Evolutionary conservation across 306 rosid species (phyloP).

Genomic region (Castanopsis chinensis): DNA sequence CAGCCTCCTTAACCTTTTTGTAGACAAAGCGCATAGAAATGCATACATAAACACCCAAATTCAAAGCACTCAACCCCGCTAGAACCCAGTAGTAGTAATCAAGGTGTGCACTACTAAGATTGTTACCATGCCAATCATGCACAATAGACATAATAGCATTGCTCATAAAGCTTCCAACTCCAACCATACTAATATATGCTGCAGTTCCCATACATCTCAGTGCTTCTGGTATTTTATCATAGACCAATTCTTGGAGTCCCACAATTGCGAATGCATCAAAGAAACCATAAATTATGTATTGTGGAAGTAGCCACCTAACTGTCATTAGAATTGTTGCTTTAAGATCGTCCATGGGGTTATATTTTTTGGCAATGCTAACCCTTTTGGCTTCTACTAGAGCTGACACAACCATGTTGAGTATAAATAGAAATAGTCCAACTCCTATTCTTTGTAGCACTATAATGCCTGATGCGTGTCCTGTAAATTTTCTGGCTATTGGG

Average conservation of each 20-base stretch:
- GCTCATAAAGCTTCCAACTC: conserved; percentile 56
- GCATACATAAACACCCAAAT: conserved; percentile 41
- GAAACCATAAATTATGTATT: conserved; percentile 46
- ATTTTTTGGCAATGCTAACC: conserved; percentile 32
- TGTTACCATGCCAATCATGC: conserved; percentile 55
- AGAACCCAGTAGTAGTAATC: conserved; percentile 57
- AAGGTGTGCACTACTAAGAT: conserved; percentile 63
- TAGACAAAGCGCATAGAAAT: conserved; percentile 49
- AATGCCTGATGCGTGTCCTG: conserved; percentile 50
- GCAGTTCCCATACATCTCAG: conserved; percentile 77
- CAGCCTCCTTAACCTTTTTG: conserved; percentile 37
- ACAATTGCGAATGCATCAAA: conserved; percentile 51
- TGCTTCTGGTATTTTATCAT: conserved; percentile 59
- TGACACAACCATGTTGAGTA: conserved; percentile 50
- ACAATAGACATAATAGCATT: conserved; percentile 39
- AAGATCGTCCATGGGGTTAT: conserved; percentile 33
- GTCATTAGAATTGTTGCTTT: conserved; percentile 38
- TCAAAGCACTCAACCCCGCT: conserved; percentile 51
- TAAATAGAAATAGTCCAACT: conserved; percentile 53
- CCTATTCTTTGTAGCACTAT: conserved; percentile 69
- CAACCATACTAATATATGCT: conserved; percentile 49
- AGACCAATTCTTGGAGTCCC: conserved; percentile 65
- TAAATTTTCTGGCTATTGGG: conserved; percentile 39
- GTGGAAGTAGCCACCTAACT: conserved; percentile 86
- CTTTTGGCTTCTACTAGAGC: conserved; percentile 59